Evolutionary conservation across 306 rosid genomes (phyloP).

Genomic region (Pterocarpus santalinus): DNA sequence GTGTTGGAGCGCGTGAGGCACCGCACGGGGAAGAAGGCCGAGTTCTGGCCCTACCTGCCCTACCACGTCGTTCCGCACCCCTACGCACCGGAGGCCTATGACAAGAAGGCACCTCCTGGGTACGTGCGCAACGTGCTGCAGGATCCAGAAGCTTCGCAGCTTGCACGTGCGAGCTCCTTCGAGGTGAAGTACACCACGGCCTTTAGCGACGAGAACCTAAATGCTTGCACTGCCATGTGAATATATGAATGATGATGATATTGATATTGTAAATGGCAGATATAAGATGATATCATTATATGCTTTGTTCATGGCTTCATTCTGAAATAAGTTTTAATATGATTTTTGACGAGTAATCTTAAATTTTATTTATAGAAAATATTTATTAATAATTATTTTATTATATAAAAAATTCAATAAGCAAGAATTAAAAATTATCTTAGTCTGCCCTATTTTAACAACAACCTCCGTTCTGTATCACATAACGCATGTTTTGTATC

Average conservation of each 20-base stretch:
- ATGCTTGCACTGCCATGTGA: slow-evolving; percentile 69
- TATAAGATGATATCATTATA: too few species aligned
- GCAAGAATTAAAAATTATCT: too few species aligned
- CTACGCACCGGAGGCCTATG: slow-evolving; percentile 66
- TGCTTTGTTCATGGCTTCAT: too few species aligned
- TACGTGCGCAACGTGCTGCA: slow-evolving; percentile 63
- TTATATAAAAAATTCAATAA: too few species aligned
- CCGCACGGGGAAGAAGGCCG: slow-evolving; percentile 77
- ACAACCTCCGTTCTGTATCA: too few species aligned
- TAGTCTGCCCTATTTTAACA: too few species aligned
- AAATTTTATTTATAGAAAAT: too few species aligned
- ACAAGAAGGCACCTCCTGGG: slow-evolving; percentile 73
- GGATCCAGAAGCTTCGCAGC: slow-evolving; percentile 50
- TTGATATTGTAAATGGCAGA: too few species aligned
- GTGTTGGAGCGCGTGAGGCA: slow-evolving; percentile 67
- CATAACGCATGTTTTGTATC: too few species aligned
- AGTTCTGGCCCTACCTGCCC: slow-evolving; percentile 72
- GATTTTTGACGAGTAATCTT: too few species aligned
- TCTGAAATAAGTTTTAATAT: too few species aligned
- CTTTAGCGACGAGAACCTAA: slow-evolving; percentile 72
- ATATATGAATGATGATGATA: background rate
- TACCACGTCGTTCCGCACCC: slow-evolving; percentile 78
- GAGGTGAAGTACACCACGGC: slow-evolving; percentile 81
- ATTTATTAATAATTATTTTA: too few species aligned
- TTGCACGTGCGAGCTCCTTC: slow-evolving; percentile 75